Evolutionary conservation across 2,329 filamentous ascomycete species (phyloP).

Genomic region (Epicoccum sorghinum): DNA sequence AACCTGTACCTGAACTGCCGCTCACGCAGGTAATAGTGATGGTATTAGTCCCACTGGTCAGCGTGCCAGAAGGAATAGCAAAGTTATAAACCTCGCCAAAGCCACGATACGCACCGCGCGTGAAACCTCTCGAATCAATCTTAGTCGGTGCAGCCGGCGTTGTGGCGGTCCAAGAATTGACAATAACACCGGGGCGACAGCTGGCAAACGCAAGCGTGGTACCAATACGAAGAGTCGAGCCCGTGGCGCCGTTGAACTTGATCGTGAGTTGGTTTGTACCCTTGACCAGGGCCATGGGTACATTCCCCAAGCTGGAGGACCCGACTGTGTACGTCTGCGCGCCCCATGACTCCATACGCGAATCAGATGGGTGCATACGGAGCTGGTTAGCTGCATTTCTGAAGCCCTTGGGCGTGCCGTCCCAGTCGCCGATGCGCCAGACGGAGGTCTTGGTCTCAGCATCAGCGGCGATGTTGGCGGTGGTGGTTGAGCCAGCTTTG

Average conservation of each 20-base stretch:
- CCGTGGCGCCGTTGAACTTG: slow-evolving; percentile 61
- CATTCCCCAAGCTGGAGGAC: slow-evolving; percentile 57
- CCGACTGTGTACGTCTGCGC: slow-evolving; percentile 67
- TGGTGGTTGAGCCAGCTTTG: slow-evolving; percentile 56
- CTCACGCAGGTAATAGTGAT: slow-evolving; percentile 65
- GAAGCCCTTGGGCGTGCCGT: slow-evolving; percentile 65
- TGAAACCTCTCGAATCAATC: slow-evolving; percentile 69
- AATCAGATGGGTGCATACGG: slow-evolving; percentile 71
- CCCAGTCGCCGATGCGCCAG: slow-evolving; percentile 70
- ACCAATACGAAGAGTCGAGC: slow-evolving; percentile 66
- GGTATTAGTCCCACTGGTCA: slow-evolving; percentile 66
- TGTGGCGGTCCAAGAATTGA: slow-evolving; percentile 61
- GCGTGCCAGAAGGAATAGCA: slow-evolving; percentile 63
- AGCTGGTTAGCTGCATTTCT: slow-evolving; percentile 70
- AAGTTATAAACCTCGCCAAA: slow-evolving; percentile 69
- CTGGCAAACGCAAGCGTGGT: slow-evolving; percentile 69
- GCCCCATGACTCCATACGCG: slow-evolving; percentile 67
- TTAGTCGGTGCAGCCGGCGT: slow-evolving; percentile 63
- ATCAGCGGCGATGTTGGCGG: slow-evolving; percentile 58
- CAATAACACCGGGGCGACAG: slow-evolving; percentile 61
- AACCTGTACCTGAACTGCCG: slow-evolving; percentile 62
- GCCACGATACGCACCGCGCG: slow-evolving; percentile 69
- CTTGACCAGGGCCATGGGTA: slow-evolving; percentile 72
- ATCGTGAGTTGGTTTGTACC: slow-evolving; percentile 66
- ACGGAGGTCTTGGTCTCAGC: slow-evolving; percentile 59